Evolutionary conservation across 345 rosid species (phyloP), one percentile per base, ranked within the genome.

Genomic region (Melaleuca alternifolia): DNA sequence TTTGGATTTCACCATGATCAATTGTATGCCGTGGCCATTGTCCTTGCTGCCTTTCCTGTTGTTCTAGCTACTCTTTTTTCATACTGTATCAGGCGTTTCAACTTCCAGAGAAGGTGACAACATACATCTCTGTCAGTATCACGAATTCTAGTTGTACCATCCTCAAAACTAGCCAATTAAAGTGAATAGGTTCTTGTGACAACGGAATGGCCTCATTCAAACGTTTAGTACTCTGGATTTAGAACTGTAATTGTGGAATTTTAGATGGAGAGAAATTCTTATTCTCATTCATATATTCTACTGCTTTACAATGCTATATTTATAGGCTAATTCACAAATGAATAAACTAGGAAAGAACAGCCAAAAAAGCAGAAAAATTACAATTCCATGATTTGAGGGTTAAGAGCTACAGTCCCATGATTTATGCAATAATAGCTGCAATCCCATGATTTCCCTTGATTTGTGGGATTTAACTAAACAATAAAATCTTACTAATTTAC

Each of bases 81-180:
- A 24, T 92, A 79, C 87, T 92, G 83, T 81, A 89, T 93, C 37
- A 92, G 93, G 33, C 89, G 87, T 54, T 85, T 96, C 83, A 94
- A 96, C 88, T 96, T 91, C 83, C 96, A 92, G 79, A 92, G 87
- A 85, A 93, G 99, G 87, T 97, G 87, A 92, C 53, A 71, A 18
- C 48, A 9, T 1, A 18, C 24, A 2, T 37, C 48, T 71, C 81
- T 71, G 48, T 71, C 20, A 18, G 77, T 33, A 18, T 65, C 21
- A 65, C 3, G 26, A 24, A 57, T 24, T 57, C 62, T 57, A 24
- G 14, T 57, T 26, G 30, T 26, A 57, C 62, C 24, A 57, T 57
- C 62, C 62, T 57, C 62, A 26, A 57, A 57, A 57, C 46, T 65
- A 16, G 24, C 46, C 11, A 18, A 61, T 28, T 14, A 65, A 65